Evolutionary conservation across 345 rosid genomes (phyloP).

Genomic region (Eutrema japonicum): DNA sequence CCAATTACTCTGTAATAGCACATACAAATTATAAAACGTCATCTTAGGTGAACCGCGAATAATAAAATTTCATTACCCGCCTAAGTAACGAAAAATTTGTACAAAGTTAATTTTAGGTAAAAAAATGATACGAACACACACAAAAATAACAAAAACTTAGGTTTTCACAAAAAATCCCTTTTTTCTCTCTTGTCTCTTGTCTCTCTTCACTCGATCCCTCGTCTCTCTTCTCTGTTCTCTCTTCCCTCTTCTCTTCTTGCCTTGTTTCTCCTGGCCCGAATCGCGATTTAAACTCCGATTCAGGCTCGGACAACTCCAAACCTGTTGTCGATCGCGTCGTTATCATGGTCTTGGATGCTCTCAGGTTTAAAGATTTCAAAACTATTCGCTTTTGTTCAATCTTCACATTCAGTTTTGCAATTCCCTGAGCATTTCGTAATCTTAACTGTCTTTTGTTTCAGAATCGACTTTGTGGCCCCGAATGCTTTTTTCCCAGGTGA

Average conservation of each 20-base stretch:
- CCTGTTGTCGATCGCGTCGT: conserved; percentile 72
- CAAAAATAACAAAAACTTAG: no score
- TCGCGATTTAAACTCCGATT: background rate
- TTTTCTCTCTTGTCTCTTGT: no score
- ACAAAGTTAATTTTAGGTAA: no score
- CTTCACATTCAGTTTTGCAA: background rate
- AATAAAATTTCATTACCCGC: no score
- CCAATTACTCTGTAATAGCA: no score
- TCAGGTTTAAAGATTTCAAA: conserved; percentile 50
- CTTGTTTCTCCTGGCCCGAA: conserved; percentile 24
- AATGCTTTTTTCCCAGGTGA: conserved; percentile 68
- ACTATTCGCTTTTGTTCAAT: background rate
- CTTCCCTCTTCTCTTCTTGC: conserved; percentile 56
- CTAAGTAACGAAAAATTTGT: no score
- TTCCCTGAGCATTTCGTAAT: conserved; percentile 12
- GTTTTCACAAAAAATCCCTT: no score
- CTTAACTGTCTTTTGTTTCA: conserved; percentile 28
- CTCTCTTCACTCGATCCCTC: no score
- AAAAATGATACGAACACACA: no score
- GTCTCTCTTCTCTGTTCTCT: no score
- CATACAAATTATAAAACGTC: no score
- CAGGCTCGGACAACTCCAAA: conserved; percentile 12
- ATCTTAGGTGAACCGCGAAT: no score
- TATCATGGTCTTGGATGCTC: conserved; percentile 83
- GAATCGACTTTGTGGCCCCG: conserved; percentile 88